These are phyloP conservation scores for Stephania cephalantha DNA, from an alignment of 164 flowering plant species.

Conservation along the genomic window DNA sequence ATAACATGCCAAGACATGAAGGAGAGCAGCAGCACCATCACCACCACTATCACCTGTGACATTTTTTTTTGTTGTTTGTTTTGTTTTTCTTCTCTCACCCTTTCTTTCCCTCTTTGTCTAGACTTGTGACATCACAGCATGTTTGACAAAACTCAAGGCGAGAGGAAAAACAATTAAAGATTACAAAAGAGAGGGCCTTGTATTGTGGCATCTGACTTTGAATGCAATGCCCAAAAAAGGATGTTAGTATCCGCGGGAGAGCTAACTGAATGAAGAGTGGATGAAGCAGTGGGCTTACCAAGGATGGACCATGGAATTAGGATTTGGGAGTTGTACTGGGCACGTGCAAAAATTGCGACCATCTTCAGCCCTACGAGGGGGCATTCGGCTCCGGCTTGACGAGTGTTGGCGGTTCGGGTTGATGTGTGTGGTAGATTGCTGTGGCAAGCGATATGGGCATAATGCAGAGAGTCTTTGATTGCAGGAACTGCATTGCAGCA, in stretches of 20 bases:
- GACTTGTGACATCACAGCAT: conserved; percentile 40
- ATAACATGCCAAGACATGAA: conserved; percentile 29
- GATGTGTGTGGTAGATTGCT: conserved; percentile 50
- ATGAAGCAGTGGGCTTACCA: neutral
- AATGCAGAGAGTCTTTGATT: conserved; percentile 75
- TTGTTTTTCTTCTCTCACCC: conserved; percentile 3
- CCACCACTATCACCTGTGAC: neutral
- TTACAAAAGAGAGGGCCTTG: conserved; percentile 19
- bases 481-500: conserved; percentile 81
- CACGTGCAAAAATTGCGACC: conserved; percentile 11
- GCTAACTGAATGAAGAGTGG: neutral
- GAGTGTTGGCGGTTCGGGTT: conserved; percentile 29
- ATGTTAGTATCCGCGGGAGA: conserved; percentile 11
- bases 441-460: conserved; percentile 77
- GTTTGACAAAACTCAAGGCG: conserved; percentile 37
- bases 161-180: conserved; percentile 12
- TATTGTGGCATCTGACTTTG: conserved; percentile 68
- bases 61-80: neutral
- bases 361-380: conserved; percentile 26
- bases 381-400: conserved; percentile 55
- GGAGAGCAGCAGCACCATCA: conserved; percentile 3
- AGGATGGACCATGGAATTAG: neutral
- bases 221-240: conserved; percentile 35
- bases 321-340: conserved; percentile 15
- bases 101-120: conserved; percentile 18